These are phyloP conservation scores for Pichia deserticola DNA, from an alignment of 805 yeast genomes.

Conservation along the genomic window DNA sequence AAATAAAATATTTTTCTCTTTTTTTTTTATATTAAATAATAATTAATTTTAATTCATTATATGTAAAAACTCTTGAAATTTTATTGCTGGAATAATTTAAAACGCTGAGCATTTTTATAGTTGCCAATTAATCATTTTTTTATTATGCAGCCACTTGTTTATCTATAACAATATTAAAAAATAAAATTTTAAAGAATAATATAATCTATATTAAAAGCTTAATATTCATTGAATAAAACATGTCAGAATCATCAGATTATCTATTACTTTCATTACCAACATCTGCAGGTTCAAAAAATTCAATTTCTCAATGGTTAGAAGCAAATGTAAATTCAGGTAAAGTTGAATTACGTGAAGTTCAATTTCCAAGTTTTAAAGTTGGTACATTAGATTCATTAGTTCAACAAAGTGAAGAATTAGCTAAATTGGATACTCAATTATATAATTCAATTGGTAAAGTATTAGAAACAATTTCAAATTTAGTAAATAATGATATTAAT, in stretches of 20 bases:
- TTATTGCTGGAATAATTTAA: no score
- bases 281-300: slow-evolving; percentile 23
- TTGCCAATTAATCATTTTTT: no score
- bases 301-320: slow-evolving; percentile 43
- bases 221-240: slow-evolving; percentile 3
- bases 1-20: no score
- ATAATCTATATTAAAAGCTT: no score
- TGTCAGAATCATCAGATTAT: slow-evolving; percentile 22
- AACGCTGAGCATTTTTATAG: not conserved
- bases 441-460: slow-evolving; percentile 62
- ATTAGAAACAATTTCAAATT: slow-evolving; percentile 57
- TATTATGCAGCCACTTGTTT: slow-evolving; percentile 1
- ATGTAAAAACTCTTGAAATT: no score
- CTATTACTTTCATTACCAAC: slow-evolving; percentile 26
- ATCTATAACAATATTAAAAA: no score
- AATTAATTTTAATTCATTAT: no score
- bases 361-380: slow-evolving; percentile 80
- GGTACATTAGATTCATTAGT: slow-evolving; percentile 92
- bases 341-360: slow-evolving; percentile 47
- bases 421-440: slow-evolving; percentile 76
- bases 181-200: no score
- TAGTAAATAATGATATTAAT: slow-evolving; percentile 18
- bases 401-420: slow-evolving; percentile 82
- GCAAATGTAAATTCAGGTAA: slow-evolving; percentile 48
- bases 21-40: no score